These are phyloP conservation scores for Ceratobasidium sp. DNA, from an alignment of 1,284 basidiomycete genomes.

Conservation along the genomic window DNA sequence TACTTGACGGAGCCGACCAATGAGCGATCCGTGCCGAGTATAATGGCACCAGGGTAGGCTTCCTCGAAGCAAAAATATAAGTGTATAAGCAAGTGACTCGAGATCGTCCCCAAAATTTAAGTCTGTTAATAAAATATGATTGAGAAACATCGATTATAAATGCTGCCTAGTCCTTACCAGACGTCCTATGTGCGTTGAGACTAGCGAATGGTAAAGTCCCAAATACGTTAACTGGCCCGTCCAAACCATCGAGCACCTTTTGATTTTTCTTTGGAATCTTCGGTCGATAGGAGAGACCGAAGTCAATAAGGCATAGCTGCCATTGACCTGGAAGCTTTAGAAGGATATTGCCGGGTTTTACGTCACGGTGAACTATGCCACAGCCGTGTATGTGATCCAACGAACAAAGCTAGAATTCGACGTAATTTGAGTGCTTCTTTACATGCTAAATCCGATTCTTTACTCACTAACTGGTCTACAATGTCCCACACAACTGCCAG, in stretches of 20 bases:
- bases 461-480: not conserved
- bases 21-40: conserved; percentile 73
- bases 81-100: conserved; percentile 91
- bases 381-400: not conserved
- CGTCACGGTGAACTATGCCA: not conserved
- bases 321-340: conserved; percentile 60
- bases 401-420: not conserved
- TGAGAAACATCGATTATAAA: too few species aligned
- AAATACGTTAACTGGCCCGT: conserved; percentile 76
- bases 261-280: conserved; percentile 84
- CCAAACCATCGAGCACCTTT: conserved; percentile 91
- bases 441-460: too few species aligned
- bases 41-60: conserved; percentile 89
- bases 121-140: conserved; percentile 58
- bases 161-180: too few species aligned
- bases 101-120: conserved; percentile 91
- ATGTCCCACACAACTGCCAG: not conserved
- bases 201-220: conserved; percentile 95
- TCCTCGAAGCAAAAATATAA: conserved; percentile 92
- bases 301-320: conserved; percentile 93
- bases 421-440: too few species aligned
- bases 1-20: conserved; percentile 61
- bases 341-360: not conserved
- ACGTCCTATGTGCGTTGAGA: conserved; percentile 91
- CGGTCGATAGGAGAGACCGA: conserved; percentile 97